Conservation (phyloP, 306 rosid species). For the Arachis stenosperma region DNA sequence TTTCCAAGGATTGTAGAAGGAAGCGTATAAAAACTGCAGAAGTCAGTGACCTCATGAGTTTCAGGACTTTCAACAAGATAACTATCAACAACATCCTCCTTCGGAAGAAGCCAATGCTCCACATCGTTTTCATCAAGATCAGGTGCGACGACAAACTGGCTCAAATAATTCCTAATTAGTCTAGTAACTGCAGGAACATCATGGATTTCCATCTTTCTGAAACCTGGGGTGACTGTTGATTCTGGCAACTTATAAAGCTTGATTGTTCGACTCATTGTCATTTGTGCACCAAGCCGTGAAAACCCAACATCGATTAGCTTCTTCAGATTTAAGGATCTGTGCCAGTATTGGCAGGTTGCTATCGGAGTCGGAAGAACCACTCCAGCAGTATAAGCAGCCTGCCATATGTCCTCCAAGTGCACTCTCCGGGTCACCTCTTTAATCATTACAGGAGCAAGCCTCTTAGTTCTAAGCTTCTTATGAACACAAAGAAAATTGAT, state of each 20-base stretch:
- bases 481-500: slow-evolving; percentile 92
- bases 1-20: slow-evolving; percentile 70
- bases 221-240: slow-evolving; percentile 79
- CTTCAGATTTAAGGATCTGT: slow-evolving; percentile 91
- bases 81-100: slow-evolving; percentile 82
- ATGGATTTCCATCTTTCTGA: slow-evolving; percentile 83
- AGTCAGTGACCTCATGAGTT: slow-evolving; percentile 86
- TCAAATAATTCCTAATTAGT: slow-evolving; percentile 74
- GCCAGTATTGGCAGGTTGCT: slow-evolving; percentile 96
- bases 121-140: slow-evolving; percentile 90
- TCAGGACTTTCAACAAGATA: slow-evolving; percentile 88
- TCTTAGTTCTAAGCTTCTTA: slow-evolving; percentile 93
- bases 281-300: slow-evolving; percentile 94
- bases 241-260: slow-evolving; percentile 92
- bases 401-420: slow-evolving; percentile 94
- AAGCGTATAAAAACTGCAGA: slow-evolving; percentile 96
- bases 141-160: slow-evolving; percentile 76
- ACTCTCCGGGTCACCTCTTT: slow-evolving; percentile 98
- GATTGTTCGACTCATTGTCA: slow-evolving; percentile 96
- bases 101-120: slow-evolving; percentile 95
- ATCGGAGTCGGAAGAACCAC: slow-evolving; percentile 92
- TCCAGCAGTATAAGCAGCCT: slow-evolving; percentile 97
- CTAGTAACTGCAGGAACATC: slow-evolving; percentile 93
- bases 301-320: slow-evolving; percentile 97
- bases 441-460: slow-evolving; percentile 99